A percentile compares a stretch with the other conserved stretches of the same genome.
These are phyloP conservation scores for Aureobasidium sp. DNA, from an alignment of 2,329 filamentous ascomycete species.

Conservation along the genomic window DNA sequence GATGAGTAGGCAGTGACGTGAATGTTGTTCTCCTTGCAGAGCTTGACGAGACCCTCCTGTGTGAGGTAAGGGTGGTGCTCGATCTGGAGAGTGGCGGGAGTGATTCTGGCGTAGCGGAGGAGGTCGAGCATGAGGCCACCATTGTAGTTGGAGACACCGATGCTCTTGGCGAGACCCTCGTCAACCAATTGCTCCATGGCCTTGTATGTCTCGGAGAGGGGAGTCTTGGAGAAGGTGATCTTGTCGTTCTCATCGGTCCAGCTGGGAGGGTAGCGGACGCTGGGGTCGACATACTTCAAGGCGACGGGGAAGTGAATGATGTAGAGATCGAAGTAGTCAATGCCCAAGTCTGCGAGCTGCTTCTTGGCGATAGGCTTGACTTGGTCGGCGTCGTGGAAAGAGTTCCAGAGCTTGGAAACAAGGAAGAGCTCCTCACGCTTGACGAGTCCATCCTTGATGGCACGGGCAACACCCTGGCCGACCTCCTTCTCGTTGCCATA, in stretches of 20 bases:
- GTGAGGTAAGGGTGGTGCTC: slow-evolving; percentile 87
- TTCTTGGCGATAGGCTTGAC: slow-evolving; percentile 68
- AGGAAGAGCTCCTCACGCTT: slow-evolving; percentile 85
- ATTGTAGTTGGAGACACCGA: slow-evolving; percentile 80
- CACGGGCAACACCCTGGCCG: slow-evolving; percentile 67
- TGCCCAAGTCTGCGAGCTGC: slow-evolving; percentile 71
- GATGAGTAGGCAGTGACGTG: slow-evolving; percentile 75
- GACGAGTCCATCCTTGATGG: slow-evolving; percentile 72
- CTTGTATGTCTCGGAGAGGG: slow-evolving; percentile 73
- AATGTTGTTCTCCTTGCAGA: slow-evolving; percentile 62
- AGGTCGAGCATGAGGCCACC: slow-evolving; percentile 69
- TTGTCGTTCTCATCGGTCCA: slow-evolving; percentile 59
- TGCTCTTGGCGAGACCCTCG: slow-evolving; percentile 59
- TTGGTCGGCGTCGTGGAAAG: slow-evolving; percentile 72
- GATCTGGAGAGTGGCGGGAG: slow-evolving; percentile 72
- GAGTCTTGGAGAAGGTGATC: slow-evolving; percentile 57
- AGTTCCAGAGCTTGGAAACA: slow-evolving; percentile 88
- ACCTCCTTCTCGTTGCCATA: slow-evolving; percentile 77
- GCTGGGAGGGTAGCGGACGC: slow-evolving; percentile 69
- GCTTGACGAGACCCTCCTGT: slow-evolving; percentile 61
- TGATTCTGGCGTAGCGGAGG: slow-evolving; percentile 66
- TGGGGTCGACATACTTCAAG: slow-evolving; percentile 75
- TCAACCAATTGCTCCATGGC: slow-evolving; percentile 71
- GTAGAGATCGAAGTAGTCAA: slow-evolving; percentile 88
- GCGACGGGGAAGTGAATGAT: slow-evolving; percentile 84